These are phyloP conservation scores for Chloris gayana DNA, from an alignment of 176 grass and related monocot genomes.

Conservation along the genomic window DNA sequence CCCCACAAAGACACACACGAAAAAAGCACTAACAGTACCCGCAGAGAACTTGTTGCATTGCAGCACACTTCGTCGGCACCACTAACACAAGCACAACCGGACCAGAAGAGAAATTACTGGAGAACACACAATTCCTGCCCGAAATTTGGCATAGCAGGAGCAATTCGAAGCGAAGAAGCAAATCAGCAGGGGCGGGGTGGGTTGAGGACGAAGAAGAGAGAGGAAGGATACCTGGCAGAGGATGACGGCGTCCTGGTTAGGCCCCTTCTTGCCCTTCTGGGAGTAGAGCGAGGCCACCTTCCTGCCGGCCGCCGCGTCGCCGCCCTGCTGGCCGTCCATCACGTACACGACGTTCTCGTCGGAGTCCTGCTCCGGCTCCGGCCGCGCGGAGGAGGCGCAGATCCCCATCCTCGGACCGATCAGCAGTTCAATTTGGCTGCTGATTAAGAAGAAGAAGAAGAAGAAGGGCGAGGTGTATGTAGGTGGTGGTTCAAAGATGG, in stretches of 20 bases:
- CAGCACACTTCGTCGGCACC: background rate
- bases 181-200: too few relatives aligned
- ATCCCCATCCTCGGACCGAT: constrained; percentile 75
- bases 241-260: constrained; percentile 94
- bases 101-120: too few relatives aligned
- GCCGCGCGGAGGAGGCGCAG: constrained; percentile 62
- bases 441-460: too few relatives aligned
- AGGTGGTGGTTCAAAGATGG: too few relatives aligned
- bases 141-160: background rate
- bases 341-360: constrained; percentile 85
- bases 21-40: too few relatives aligned
- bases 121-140: background rate
- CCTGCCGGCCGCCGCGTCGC: constrained; percentile 13
- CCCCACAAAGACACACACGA: too few relatives aligned
- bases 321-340: constrained; percentile 48
- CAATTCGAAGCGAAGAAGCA: background rate
- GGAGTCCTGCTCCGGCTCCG: constrained; percentile 38
- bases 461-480: background rate
- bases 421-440: too few relatives aligned
- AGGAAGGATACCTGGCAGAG: constrained; percentile 69
- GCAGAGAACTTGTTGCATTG: background rate
- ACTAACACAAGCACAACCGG: background rate
- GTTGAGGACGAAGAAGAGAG: background rate
- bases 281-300: constrained; percentile 84
- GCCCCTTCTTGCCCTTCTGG: constrained; percentile 86